Conservation (phyloP, 495 filamentous ascomycete genomes). For the Penicillium argentinense region DNA sequence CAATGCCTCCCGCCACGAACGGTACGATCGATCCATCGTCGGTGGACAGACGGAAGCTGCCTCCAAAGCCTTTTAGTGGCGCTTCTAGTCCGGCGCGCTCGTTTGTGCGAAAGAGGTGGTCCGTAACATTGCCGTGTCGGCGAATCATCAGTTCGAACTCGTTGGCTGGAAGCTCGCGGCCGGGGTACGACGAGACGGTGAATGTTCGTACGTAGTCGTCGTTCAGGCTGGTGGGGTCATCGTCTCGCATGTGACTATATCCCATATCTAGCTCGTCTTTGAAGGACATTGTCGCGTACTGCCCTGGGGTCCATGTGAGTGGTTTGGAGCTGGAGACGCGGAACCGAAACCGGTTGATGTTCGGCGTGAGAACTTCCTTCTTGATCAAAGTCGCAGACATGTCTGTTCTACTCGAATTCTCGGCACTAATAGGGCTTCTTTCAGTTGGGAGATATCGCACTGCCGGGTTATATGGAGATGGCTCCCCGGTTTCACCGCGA, state of each 20-base stretch:
- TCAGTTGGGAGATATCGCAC: slow-evolving; percentile 57
- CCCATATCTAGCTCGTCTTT: slow-evolving; percentile 63
- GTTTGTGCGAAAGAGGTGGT: slow-evolving; percentile 59
- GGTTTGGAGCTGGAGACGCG: slow-evolving; percentile 45
- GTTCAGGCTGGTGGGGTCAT: slow-evolving; percentile 73
- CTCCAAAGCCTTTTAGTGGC: slow-evolving; percentile 69
- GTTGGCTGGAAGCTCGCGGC: slow-evolving; percentile 31
- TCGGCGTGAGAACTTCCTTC: slow-evolving; percentile 60
- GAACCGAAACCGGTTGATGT: slow-evolving; percentile 63
- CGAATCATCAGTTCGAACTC: slow-evolving; percentile 72
- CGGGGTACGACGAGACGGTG: slow-evolving; percentile 64
- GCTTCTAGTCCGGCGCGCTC: slow-evolving; percentile 57
- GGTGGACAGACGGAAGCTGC: slow-evolving; percentile 58
- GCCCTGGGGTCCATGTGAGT: slow-evolving; percentile 61
- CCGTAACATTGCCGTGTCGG: slow-evolving; percentile 65
- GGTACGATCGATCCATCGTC: slow-evolving; percentile 26
- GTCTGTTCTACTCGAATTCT: slow-evolving; percentile 18
- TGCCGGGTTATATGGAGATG: slow-evolving; percentile 70
- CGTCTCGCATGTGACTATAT: slow-evolving; percentile 78
- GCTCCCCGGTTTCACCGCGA: slow-evolving; percentile 55
- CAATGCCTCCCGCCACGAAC: slow-evolving; percentile 76
- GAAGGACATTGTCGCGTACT: slow-evolving; percentile 75
- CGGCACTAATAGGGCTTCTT: slow-evolving; percentile 24
- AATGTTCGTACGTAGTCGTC: slow-evolving; percentile 83
- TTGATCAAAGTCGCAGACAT: slow-evolving; percentile 51